A percentile compares a stretch with the other conserved stretches of the same genome.
Evolutionary conservation across 495 filamentous ascomycete genomes (phyloP).

Genomic region (Lophium mytilinum): DNA sequence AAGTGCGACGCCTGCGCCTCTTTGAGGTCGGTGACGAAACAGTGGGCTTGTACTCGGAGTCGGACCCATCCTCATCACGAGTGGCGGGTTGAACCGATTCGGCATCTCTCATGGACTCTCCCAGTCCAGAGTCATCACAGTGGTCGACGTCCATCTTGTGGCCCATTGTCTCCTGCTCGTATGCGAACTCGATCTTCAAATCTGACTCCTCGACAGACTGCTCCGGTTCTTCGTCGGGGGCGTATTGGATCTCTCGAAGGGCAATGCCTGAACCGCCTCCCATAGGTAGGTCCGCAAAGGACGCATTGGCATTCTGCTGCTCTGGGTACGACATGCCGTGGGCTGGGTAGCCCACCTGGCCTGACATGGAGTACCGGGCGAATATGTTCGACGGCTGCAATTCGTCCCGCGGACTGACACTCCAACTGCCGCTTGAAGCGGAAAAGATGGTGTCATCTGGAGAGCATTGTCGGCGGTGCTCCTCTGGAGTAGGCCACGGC

Average conservation of each 20-base stretch:
- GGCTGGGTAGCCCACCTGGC: slow-evolving; percentile 1
- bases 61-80: slow-evolving; percentile 10
- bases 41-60: slow-evolving; percentile 21
- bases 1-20: slow-evolving; percentile 10
- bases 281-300: background rate
- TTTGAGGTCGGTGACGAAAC: background rate
- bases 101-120: slow-evolving; percentile 15
- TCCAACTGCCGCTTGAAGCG: slow-evolving; percentile 5
- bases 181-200: slow-evolving; percentile 13
- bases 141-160: slow-evolving; percentile 1
- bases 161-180: slow-evolving; percentile 11
- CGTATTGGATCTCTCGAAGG: slow-evolving; percentile 24
- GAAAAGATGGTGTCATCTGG: slow-evolving; percentile 14
- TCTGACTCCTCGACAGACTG: slow-evolving; percentile 15
- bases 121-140: slow-evolving; percentile 14
- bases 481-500: background rate
- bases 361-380: background rate
- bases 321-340: slow-evolving; percentile 5
- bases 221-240: slow-evolving; percentile 20
- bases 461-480: slow-evolving; percentile 5
- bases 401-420: slow-evolving; percentile 10
- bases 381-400: slow-evolving; percentile 7
- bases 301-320: background rate
- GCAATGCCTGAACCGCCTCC: slow-evolving; percentile 6
- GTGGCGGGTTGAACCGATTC: slow-evolving; percentile 21